Evolutionary conservation across 1,139 yeast genomes (phyloP).

Genomic region (Candida labiduridarum): DNA sequence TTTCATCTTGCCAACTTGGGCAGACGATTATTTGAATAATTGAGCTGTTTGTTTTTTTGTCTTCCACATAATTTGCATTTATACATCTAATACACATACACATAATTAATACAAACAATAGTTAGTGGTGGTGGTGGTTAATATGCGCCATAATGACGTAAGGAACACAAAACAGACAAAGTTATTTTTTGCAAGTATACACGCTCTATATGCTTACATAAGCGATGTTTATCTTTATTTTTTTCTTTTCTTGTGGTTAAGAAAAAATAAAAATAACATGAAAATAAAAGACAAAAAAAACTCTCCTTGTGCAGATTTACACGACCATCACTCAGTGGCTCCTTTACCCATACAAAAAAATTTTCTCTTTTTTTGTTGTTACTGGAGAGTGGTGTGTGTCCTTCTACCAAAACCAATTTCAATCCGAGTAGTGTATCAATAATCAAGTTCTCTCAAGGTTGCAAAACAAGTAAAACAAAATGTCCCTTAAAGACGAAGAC

Average conservation of each 20-base stretch:
- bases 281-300: neutral
- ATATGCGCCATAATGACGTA: neutral
- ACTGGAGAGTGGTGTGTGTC: conserved; percentile 10
- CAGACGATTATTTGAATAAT: conserved; percentile 36
- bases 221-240: neutral
- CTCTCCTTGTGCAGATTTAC: neutral
- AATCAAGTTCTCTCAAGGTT: conserved; percentile 10
- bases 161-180: neutral
- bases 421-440: conserved; percentile 12
- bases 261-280: neutral
- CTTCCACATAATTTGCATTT: neutral
- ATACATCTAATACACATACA: neutral
- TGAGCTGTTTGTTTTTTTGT: neutral
- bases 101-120: neutral
- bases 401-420: conserved; percentile 11
- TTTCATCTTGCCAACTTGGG: conserved; percentile 89
- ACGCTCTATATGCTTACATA: neutral
- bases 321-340: neutral
- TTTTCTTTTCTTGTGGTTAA: neutral
- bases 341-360: neutral
- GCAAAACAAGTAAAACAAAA: conserved; percentile 15
- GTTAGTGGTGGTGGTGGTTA: too few relatives aligned
- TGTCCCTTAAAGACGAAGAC: conserved; percentile 31
- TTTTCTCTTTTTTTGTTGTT: conserved; percentile 1
- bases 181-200: neutral